phyloP scores from a whole-genome alignment of 73 alveolate species.

The Tetrahymena elliotti region DNA sequence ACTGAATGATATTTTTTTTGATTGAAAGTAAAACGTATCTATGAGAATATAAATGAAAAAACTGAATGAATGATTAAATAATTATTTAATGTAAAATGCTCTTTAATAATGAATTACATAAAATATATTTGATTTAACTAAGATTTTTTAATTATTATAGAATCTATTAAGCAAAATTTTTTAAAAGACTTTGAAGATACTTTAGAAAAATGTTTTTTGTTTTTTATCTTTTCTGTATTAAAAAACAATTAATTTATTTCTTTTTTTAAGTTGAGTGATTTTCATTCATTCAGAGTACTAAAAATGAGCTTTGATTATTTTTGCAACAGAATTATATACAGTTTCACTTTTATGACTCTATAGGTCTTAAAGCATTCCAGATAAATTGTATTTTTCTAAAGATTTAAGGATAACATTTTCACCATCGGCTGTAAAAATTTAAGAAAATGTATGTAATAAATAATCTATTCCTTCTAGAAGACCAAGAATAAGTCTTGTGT shows the following conservation, averaged over 20 bases:
- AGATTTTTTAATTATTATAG: too few species aligned
- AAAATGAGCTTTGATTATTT: neutral
- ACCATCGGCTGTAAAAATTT: neutral
- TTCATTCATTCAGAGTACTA: neutral
- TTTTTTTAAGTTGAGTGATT: neutral
- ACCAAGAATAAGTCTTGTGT: neutral
- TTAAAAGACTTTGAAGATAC: too few species aligned
- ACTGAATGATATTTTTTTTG: too few species aligned
- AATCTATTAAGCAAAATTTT: too few species aligned
- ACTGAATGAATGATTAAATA: too few species aligned
- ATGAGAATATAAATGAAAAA: too few species aligned
- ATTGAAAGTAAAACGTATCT: too few species aligned
- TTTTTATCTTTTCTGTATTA: too few species aligned
- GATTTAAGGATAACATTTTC: neutral
- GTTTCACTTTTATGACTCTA: neutral
- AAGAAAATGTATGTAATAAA: neutral
- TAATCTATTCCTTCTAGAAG: neutral
- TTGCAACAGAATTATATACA: neutral
- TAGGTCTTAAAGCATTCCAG: neutral
- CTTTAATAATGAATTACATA: too few species aligned
- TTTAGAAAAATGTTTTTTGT: too few species aligned
- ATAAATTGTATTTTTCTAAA: neutral
- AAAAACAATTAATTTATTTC: neutral
- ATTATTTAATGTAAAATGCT: too few species aligned
- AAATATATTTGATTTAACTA: too few species aligned